phyloP scores from a whole-genome alignment of 345 rosid genomes.

The Melaleuca alternifolia region DNA sequence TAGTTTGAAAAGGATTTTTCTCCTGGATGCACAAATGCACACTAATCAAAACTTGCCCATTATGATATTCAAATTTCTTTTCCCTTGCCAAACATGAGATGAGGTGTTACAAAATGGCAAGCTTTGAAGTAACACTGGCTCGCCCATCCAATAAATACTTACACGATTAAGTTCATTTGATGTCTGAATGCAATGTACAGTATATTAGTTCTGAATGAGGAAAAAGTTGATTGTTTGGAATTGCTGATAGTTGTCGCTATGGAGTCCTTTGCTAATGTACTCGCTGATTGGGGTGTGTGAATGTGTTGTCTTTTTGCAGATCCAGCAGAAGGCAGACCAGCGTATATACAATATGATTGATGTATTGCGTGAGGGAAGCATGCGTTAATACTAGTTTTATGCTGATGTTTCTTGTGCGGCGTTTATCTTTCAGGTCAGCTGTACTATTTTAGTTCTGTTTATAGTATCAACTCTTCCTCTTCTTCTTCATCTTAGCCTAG shows the following conservation, averaged over 20 bases:
- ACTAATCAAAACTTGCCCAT: neutral
- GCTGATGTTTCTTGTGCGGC: too few species aligned
- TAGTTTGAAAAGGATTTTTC: neutral
- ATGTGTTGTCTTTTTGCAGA: conserved; percentile 15
- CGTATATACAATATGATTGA: conserved; percentile 75
- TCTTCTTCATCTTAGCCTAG: too few species aligned
- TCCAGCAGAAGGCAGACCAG: conserved; percentile 53
- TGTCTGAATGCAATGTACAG: neutral
- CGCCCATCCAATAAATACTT: neutral
- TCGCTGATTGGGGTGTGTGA: too few species aligned
- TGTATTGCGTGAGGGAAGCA: conserved; percentile 28
- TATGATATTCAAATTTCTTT: too few species aligned
- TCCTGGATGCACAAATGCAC: neutral
- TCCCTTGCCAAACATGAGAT: neutral
- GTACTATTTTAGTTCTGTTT: too few species aligned
- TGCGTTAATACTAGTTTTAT: neutral
- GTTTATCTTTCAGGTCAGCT: too few species aligned
- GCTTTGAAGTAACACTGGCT: neutral
- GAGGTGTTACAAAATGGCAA: too few species aligned
- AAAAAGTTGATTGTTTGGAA: neutral
- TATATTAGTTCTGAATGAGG: neutral
- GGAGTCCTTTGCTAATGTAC: neutral
- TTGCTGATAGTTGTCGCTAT: neutral
- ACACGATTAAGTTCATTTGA: too few species aligned
- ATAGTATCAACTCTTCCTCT: too few species aligned